Conservation (phyloP, 257 asterid species). For the Vinca minor region DNA sequence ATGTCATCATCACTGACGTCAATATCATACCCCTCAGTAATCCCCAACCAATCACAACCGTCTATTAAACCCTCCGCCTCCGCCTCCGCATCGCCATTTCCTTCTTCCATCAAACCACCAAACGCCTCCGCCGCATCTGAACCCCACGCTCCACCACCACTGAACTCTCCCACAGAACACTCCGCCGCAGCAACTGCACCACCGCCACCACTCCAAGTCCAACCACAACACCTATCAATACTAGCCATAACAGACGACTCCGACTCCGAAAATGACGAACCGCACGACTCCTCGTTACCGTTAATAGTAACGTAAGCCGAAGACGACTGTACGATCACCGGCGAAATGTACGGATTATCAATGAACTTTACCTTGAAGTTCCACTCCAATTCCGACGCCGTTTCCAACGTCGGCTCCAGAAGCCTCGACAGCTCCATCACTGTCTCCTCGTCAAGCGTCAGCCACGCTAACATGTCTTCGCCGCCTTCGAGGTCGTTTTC, state of each 20-base stretch:
- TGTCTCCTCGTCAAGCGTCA: slow-evolving; percentile 42
- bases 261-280: slow-evolving; percentile 62
- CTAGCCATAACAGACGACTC: slow-evolving; percentile 69
- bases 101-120: slow-evolving; percentile 18
- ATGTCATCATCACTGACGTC: slow-evolving; percentile 22
- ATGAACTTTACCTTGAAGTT: slow-evolving; percentile 43
- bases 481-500: slow-evolving; percentile 4
- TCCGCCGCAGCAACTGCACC: slow-evolving; percentile 7
- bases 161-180: slow-evolving; percentile 12
- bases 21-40: slow-evolving; percentile 1
- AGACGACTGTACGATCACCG: slow-evolving; percentile 42
- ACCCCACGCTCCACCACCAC: slow-evolving; percentile 26
- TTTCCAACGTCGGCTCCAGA: slow-evolving; percentile 35
- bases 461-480: slow-evolving; percentile 29
- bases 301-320: slow-evolving; percentile 57
- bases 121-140: slow-evolving; percentile 19
- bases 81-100: slow-evolving; percentile 18
- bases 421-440: slow-evolving; percentile 41
- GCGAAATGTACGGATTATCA: slow-evolving; percentile 43
- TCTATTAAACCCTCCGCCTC: slow-evolving; percentile 4
- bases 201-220: too few relatives aligned
- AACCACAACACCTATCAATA: slow-evolving; percentile 44
- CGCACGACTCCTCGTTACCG: slow-evolving; percentile 68
- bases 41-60: slow-evolving; percentile 21
- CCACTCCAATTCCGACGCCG: slow-evolving; percentile 22